Conservation (phyloP, 2,329 filamentous ascomycete species). For the Rutstroemia sp. region DNA sequence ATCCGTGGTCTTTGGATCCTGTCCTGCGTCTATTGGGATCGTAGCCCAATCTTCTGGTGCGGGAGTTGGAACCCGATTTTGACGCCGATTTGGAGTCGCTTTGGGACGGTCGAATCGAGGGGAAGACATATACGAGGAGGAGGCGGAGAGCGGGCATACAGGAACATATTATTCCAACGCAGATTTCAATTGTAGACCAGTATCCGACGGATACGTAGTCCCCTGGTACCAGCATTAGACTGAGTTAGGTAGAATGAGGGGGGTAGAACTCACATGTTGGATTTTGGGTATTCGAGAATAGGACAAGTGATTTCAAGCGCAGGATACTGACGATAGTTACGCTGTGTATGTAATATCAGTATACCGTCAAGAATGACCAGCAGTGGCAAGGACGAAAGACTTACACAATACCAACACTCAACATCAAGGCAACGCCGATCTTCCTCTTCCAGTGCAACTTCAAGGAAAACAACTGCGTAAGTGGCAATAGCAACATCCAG, state of each 20-base stretch:
- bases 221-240: background rate
- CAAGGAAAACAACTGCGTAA: slow-evolving; percentile 37
- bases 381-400: background rate
- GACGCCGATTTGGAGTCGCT: background rate
- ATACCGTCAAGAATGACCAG: background rate
- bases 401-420: slow-evolving; percentile 38
- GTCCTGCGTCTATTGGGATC: background rate
- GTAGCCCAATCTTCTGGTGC: background rate
- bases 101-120: background rate
- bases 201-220: slow-evolving; percentile 16
- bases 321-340: slow-evolving; percentile 1
- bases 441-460: slow-evolving; percentile 41
- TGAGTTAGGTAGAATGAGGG: background rate
- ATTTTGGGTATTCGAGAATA: slow-evolving; percentile 4
- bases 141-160: slow-evolving; percentile 15
- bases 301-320: background rate
- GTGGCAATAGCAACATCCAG: slow-evolving; percentile 43
- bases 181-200: slow-evolving; percentile 20
- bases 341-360: background rate
- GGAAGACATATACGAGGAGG: background rate
- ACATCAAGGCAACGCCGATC: slow-evolving; percentile 41
- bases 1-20: background rate
- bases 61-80: background rate
- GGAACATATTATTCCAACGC: slow-evolving; percentile 18
- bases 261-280: background rate